These are phyloP conservation scores for Eremothecium cymbalariae DNA, from an alignment of 1,139 yeast genomes.

Conservation along the genomic window DNA sequence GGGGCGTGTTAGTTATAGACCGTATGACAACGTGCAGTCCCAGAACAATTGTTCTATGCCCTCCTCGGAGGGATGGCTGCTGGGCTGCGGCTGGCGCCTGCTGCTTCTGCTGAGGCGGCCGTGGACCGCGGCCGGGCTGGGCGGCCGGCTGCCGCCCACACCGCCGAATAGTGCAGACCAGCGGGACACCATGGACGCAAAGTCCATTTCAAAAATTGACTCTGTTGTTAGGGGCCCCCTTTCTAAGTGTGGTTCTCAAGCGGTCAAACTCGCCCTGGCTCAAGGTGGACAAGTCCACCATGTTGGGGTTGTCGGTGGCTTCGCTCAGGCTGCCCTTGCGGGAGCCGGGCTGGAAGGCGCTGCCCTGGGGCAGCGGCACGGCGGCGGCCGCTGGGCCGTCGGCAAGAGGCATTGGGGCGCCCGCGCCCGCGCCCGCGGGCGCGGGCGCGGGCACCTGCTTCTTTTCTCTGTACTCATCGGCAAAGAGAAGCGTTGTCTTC, in stretches of 20 bases:
- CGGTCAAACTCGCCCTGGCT: constrained; percentile 26
- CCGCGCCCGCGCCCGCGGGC: constrained; percentile 6
- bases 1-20: not conserved
- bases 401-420: not conserved
- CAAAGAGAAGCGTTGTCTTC: constrained; percentile 18
- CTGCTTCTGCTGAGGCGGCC: not conserved
- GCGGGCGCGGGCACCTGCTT: constrained; percentile 7
- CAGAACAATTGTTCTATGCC: constrained; percentile 5
- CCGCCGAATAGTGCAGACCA: not conserved
- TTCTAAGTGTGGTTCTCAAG: constrained; percentile 15
- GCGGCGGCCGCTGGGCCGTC: not conserved
- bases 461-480: constrained; percentile 22
- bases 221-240: constrained; percentile 30
- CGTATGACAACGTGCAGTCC: constrained; percentile 6
- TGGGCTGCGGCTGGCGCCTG: constrained; percentile 1
- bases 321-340: constrained; percentile 6
- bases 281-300: constrained; percentile 25
- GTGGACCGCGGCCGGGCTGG: not conserved
- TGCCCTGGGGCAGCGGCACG: constrained; percentile 1
- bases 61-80: constrained; percentile 2
- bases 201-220: constrained; percentile 22
- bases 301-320: constrained; percentile 13
- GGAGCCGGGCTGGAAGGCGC: constrained; percentile 1
- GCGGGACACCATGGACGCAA: not conserved
- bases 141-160: not conserved